Base-by-base conservation (phyloP, 2,329 filamentous ascomycete genomes). In the Dactylellina sp. region DNA sequence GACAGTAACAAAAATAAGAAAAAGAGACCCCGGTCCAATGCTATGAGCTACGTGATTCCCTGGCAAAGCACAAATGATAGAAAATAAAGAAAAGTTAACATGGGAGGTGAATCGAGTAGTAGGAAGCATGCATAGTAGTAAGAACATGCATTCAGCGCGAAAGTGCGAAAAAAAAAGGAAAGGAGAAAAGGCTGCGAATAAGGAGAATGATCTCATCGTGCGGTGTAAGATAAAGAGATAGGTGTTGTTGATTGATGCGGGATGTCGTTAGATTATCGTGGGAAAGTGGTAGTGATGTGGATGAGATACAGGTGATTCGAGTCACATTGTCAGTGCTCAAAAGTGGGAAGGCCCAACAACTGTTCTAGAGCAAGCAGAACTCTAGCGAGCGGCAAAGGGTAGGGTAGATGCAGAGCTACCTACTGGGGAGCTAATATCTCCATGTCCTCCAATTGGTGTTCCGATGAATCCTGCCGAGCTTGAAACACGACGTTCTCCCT, bases 31-130 rank as follows among this genome's bases (percentile, higher is more conserved):
- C 61, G 47, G 39, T 74, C 70, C 70, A 62, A 74, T 74, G 70
- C 70, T 74, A 66, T 66, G 61, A 74, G 61, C 61, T 66, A 74
- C 70, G 70, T 66, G 49, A 66, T 66, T 71, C 66, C 61, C 70
- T 47, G 35, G 59, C 46, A 53, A 28, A 62, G 56, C 24, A 49
- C 39, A 32, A 49, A 46, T 16, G 44, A 50, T 28, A 14, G 42
- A 37, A 49, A 25, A 39, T 4, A 32, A 32, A 53, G 22, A 50
- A 52, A 50, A 32, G 52, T 16, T 47, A 46, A 65, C 40, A 22
- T 35, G 24, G 14, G 32, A 62, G 39, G 32, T 22, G 44, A 52
- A 46, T 53, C 44, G 50, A 37, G 44, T 46, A 52, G 44, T 44
- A 60, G 68, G 46, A 53, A 72, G 40, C 39, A 52, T 44, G 55